Conservation (phyloP, 371 early-diverging fungal genomes). For the Dinochytrium kinnereticum region DNA sequence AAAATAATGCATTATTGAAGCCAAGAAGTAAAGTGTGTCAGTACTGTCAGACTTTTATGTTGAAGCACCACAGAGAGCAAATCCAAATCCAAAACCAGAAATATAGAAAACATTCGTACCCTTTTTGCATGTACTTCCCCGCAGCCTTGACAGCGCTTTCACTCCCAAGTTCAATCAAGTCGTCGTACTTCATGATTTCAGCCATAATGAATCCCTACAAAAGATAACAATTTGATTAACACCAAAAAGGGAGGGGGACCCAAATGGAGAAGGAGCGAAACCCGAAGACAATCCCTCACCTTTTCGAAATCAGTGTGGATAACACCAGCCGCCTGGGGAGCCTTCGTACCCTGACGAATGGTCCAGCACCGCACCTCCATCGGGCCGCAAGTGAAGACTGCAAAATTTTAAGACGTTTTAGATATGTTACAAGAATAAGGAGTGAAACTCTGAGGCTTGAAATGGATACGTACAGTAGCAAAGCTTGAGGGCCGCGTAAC, state of each 20-base stretch:
- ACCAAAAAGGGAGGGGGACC: constrained; percentile 44
- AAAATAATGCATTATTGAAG: no score
- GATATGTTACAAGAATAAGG: no score
- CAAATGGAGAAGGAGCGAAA: not conserved
- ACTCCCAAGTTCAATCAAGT: constrained; percentile 76
- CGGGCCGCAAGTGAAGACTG: constrained; percentile 92
- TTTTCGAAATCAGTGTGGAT: constrained; percentile 95
- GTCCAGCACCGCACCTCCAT: constrained; percentile 98
- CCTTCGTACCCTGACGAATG: constrained; percentile 83
- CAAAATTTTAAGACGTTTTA: no score
- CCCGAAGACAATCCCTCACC: constrained; percentile 43
- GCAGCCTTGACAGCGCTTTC: constrained; percentile 92
- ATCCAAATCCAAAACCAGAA: not conserved
- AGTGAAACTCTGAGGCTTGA: constrained; percentile 46
- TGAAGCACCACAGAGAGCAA: no score
- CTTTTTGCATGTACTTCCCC: constrained; percentile 93
- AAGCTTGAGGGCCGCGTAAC: constrained; percentile 89
- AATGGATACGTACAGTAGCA: constrained; percentile 90
- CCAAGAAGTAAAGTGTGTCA: constrained; percentile 9
- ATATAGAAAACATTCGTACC: constrained; percentile 63
- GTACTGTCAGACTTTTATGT: no score
- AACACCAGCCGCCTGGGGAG: constrained; percentile 97
- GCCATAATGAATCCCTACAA: constrained; percentile 87
- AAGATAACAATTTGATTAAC: no score
- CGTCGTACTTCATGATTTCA: constrained; percentile 71